Evolutionary conservation across 2,329 filamentous ascomycete species (phyloP), one percentile per base, ranked within the genome.

Genomic region (Aureobasidium subglaciale): DNA sequence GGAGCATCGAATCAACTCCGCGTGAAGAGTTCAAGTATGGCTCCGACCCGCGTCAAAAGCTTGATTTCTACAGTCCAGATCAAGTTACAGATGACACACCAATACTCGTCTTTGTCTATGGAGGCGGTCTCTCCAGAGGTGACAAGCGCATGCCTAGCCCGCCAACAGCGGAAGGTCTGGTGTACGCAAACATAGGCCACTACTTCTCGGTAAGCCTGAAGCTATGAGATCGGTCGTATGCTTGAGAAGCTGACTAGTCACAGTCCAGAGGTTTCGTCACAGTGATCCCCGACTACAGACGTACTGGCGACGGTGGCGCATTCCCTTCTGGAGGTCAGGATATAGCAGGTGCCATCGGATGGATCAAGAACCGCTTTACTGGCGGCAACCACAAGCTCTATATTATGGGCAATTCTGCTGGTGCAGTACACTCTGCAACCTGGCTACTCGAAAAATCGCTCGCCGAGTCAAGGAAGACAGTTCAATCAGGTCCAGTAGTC

Each of bases 291-390:
- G 71, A 75, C 56, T 75, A 74, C 58, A 63, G 72, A 11, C 64
- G 73, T 15, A 59, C 72, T 16, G 61, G 63, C 4, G 70, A 75
- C 45, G 70, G 67, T n/a, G 72, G 70, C 1, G 63, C 56, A 15
- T 74, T 67, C 55, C 72, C 72, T 1, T 72, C 70, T 5, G 72
- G 72, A 15, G 72, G 71, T 45, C 67, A 73, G 58, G 72, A 74
- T 52, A 56, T 74, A 6, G 62, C 61, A 34, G 53, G 68, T 16
- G 68, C 65, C 3, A 59, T 72, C 8, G 67, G 71, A 18, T 74
- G 71, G 71, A 59, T 72, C 52, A 57, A 52, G 27, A 41, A 56
- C 4, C 62, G 61, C 55, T 56, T 49, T 29, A 11, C 7, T 15
- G 46, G 59, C 59, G 37, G 59, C 15, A 54, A 61, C 2, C 61